Percentiles rank a stretch among this genome's conserved stretches.
Evolutionary conservation across 2,329 filamentous ascomycete genomes (phyloP).

Genomic region (Simplicillium sp.): DNA sequence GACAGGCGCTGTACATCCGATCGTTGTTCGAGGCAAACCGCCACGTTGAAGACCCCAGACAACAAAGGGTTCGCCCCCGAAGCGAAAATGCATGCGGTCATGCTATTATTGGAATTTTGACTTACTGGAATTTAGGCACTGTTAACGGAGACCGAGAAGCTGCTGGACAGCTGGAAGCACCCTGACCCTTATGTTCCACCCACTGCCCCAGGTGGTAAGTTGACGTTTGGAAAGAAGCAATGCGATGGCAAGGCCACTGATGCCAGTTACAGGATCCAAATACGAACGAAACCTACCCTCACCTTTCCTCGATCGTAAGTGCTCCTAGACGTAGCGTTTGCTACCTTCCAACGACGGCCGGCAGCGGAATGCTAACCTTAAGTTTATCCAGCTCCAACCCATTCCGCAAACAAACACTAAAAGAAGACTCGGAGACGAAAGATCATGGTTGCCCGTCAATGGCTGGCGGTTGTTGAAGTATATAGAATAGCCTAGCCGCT

Average conservation of each 20-base stretch:
- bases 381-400: not conserved
- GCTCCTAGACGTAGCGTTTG: not conserved
- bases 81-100: too few species aligned
- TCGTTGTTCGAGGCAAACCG: slow-evolving; percentile 92
- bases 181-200: slow-evolving; percentile 87
- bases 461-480: too few species aligned
- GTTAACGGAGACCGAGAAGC: slow-evolving; percentile 76
- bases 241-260: slow-evolving; percentile 7
- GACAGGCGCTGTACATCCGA: slow-evolving; percentile 91
- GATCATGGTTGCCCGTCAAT: too few species aligned
- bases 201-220: slow-evolving; percentile 82
- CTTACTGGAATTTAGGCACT: slow-evolving; percentile 48
- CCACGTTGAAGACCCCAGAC: slow-evolving; percentile 71
- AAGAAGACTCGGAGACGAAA: not conserved
- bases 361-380: too few species aligned
- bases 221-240: not conserved
- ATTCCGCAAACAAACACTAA: not conserved
- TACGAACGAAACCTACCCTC: slow-evolving; percentile 87
- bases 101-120: too few species aligned
- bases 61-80: slow-evolving; percentile 60
- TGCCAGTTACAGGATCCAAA: slow-evolving; percentile 62
- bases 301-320: slow-evolving; percentile 71
- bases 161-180: slow-evolving; percentile 93
- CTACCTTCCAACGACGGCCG: not conserved
- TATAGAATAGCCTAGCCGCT: too few species aligned